These are phyloP conservation scores for Kalaharituber pfeilii DNA, from an alignment of 2,329 filamentous ascomycete species.

Conservation along the genomic window DNA sequence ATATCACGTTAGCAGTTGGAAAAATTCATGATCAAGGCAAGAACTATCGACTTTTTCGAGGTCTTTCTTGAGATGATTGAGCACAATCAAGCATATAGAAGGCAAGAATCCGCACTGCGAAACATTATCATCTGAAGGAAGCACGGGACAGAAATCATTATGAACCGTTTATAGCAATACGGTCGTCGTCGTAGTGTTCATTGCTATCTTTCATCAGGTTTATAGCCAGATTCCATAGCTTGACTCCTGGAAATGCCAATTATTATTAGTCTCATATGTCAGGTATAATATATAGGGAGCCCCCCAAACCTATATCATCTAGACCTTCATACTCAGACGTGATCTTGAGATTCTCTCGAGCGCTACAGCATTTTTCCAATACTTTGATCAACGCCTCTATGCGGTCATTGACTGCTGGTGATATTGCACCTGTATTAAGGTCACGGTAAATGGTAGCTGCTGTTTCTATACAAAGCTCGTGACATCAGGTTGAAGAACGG, in stretches of 20 bases:
- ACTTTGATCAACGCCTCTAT: conserved; percentile 12
- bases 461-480: background rate
- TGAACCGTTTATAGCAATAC: background rate
- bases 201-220: background rate
- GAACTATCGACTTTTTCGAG: conserved; percentile 23
- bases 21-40: background rate
- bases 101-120: conserved; percentile 37
- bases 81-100: conserved; percentile 50
- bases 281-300: background rate
- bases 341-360: conserved; percentile 11
- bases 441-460: background rate
- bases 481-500: background rate
- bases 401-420: background rate
- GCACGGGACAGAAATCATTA: background rate
- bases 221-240: conserved; percentile 23
- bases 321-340: conserved; percentile 9
- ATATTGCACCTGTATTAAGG: background rate
- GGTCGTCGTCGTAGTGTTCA: background rate
- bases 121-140: background rate
- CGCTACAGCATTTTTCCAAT: conserved; percentile 5
- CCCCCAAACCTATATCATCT: conserved; percentile 10
- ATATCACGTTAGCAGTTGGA: background rate
- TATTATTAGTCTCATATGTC: background rate
- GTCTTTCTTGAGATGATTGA: conserved; percentile 26
- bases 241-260: conserved; percentile 4